phyloP scores from a whole-genome alignment of 2,329 filamentous ascomycete species.

The Stagonosporopsis chrysanthemi region DNA sequence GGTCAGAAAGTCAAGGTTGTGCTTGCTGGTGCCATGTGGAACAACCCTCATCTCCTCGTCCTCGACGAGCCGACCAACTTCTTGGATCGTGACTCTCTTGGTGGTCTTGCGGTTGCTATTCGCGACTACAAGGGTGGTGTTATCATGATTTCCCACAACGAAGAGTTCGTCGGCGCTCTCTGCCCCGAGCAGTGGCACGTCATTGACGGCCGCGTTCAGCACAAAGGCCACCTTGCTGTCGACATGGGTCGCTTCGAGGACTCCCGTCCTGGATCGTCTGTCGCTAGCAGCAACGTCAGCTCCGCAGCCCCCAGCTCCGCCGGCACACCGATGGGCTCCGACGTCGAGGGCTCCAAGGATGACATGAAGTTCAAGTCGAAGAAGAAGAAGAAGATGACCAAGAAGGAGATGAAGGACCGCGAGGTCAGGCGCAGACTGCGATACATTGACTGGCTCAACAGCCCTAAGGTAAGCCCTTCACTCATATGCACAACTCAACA shows the following conservation, averaged over 20 bases:
- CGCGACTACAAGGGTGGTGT: conserved; percentile 98
- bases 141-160: conserved; percentile 99
- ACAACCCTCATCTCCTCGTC: conserved; percentile 96
- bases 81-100: conserved; percentile 96
- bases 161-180: conserved; percentile 95
- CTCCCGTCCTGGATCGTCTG: conserved; percentile 68
- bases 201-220: conserved; percentile 82
- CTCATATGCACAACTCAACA: neutral
- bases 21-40: conserved; percentile 96
- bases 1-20: conserved; percentile 99
- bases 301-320: conserved; percentile 52
- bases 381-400: conserved; percentile 99
- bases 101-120: conserved; percentile 95
- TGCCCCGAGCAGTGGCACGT: conserved; percentile 98
- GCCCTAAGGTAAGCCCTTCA: conserved; percentile 58
- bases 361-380: conserved; percentile 89
- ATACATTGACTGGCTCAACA: conserved; percentile 81
- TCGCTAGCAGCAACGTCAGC: conserved; percentile 55
- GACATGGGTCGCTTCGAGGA: conserved; percentile 88
- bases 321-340: conserved; percentile 75
- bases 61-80: conserved; percentile 99
- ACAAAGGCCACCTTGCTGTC: conserved; percentile 79
- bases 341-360: conserved; percentile 78
- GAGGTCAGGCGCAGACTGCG: conserved; percentile 86
- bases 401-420: conserved; percentile 92